Evolutionary conservation across 345 rosid species (phyloP), one percentile per base, ranked within the genome.

Genomic region (Litchi chinensis): DNA sequence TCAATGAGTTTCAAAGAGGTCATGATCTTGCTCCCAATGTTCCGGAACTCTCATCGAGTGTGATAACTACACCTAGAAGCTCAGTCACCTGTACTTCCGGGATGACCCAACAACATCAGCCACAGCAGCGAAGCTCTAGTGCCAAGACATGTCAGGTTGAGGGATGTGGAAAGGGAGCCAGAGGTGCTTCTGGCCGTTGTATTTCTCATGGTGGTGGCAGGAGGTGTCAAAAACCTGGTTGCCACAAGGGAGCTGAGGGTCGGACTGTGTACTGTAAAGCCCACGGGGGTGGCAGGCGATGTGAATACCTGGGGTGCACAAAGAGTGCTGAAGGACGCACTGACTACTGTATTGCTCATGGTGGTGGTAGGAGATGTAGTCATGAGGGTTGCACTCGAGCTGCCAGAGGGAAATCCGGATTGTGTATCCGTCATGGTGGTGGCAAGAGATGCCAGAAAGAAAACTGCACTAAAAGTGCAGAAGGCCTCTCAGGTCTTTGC

Each of bases 311-410:
- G 26, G 99, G 99, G 56, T 96, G 99, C 86, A 96, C 99, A 44
- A 96, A 96, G 84, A 94, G 98, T 76, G 99, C 99, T 19, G 99
- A 96, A 85, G 99, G 99, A 64, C 93, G 97, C 57, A 96, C 98
- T 37, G 98, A 96, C 70, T 94, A 79, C 41, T 96, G 99, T 79
- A 96, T 96, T 73, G 97, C 98, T 24, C 99, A 96, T 78, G 99
- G 99, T 64, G 99, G 99, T 62, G 99, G 99, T 5, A 79, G 98
- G 70, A 87, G 99, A 88, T 95, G 99, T 79, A 90, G 91, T 80
- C 88, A 79, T 70, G 95, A 89, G 5, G 89, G 95, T 65, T 96
- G 99, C 84, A 75, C 89, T 82, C 89, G 97, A 75, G 98, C 99
- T 82, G 99, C 98, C 43, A 85, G 99, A 81, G 99, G 99, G 32